These are phyloP conservation scores for Sporothrix phasma DNA, from an alignment of 2,329 filamentous ascomycete genomes.

Conservation along the genomic window DNA sequence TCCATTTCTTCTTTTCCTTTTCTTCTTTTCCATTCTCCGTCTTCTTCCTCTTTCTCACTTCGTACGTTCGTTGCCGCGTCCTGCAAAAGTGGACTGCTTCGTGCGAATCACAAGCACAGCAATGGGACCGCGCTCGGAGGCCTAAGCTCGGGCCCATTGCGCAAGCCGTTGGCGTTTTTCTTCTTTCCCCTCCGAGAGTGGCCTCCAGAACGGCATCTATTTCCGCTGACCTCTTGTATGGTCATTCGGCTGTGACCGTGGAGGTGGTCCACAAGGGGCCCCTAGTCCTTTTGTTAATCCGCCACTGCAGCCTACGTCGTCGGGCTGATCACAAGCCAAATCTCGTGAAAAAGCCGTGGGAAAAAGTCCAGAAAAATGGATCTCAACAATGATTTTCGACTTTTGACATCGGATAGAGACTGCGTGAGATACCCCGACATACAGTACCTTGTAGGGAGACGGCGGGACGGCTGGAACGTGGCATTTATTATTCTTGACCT, in stretches of 20 bases:
- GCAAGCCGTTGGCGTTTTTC: too few species aligned
- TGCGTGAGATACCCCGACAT: background rate
- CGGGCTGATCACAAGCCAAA: conserved; percentile 1
- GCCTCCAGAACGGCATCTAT: background rate
- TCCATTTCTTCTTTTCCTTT: background rate
- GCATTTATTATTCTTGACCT: background rate
- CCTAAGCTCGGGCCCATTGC: background rate
- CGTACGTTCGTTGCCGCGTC: too few species aligned
- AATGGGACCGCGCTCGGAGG: background rate
- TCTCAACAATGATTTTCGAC: background rate
- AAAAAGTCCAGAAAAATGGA: background rate
- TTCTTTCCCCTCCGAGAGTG: too few species aligned
- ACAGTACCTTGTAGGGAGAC: background rate
- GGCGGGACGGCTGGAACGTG: background rate
- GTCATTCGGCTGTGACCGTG: background rate
- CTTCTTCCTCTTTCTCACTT: background rate
- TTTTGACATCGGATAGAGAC: background rate
- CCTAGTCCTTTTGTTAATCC: background rate
- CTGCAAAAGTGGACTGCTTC: too few species aligned
- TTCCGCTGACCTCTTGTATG: background rate
- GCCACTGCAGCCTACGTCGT: background rate
- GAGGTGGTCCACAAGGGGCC: background rate
- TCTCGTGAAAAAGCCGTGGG: background rate
- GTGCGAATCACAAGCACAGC: background rate
- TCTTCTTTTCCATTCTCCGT: background rate